Evolutionary conservation across 345 rosid species (phyloP).

Genomic region (Lepidium aucheri): DNA sequence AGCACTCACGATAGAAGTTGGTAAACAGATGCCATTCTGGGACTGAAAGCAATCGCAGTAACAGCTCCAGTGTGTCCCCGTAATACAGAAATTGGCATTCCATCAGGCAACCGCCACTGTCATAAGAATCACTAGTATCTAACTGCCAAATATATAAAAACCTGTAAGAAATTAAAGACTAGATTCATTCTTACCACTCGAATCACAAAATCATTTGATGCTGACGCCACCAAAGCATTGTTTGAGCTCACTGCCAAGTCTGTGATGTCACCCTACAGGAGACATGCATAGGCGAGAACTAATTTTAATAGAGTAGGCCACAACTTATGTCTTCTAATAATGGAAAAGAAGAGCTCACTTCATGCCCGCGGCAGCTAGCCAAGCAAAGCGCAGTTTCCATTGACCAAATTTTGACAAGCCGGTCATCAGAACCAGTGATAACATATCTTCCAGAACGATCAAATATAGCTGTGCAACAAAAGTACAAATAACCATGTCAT

Average conservation of each 20-base stretch:
- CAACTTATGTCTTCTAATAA: slow-evolving; percentile 11
- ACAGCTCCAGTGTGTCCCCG: slow-evolving; percentile 96
- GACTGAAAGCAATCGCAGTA: slow-evolving; percentile 94
- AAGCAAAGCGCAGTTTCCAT: slow-evolving; percentile 99
- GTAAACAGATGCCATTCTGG: slow-evolving; percentile 73
- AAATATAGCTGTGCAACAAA: slow-evolving; percentile 60
- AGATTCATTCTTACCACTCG: slow-evolving; percentile 71
- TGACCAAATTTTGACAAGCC: slow-evolving; percentile 98
- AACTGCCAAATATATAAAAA: slow-evolving; percentile 7
- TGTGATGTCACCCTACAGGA: slow-evolving; percentile 86
- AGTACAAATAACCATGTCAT: slow-evolving; percentile 4
- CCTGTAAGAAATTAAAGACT: slow-evolving; percentile 1
- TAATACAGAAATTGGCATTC: slow-evolving; percentile 82
- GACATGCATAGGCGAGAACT: slow-evolving; percentile 13
- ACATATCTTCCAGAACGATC: slow-evolving; percentile 95
- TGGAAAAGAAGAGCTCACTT: slow-evolving; percentile 49
- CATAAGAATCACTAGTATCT: slow-evolving; percentile 21
- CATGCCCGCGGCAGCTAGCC: slow-evolving; percentile 99
- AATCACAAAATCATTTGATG: slow-evolving; percentile 94
- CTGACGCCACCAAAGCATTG: slow-evolving; percentile 91
- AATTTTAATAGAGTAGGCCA: slow-evolving; percentile 6
- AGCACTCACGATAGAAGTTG: slow-evolving; percentile 92
- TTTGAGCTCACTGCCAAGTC: slow-evolving; percentile 96
- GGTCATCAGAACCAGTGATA: slow-evolving; percentile 96
- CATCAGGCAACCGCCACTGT: slow-evolving; percentile 99